These are phyloP conservation scores for Arabis alpina DNA, from an alignment of 345 rosid species.

Conservation along the genomic window DNA sequence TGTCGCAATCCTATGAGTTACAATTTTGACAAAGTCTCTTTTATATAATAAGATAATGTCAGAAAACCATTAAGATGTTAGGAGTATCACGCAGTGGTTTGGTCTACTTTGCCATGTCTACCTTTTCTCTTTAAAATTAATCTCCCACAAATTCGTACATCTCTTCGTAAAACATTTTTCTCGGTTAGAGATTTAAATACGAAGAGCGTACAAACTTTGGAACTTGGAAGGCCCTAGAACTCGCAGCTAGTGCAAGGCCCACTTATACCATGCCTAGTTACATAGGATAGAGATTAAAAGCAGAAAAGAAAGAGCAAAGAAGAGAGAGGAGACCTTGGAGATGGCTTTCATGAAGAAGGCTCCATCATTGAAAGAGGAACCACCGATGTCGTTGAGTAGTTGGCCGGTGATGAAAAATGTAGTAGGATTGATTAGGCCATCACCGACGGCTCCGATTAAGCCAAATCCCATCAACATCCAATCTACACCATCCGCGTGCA, in stretches of 20 bases:
- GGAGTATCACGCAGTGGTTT: not conserved
- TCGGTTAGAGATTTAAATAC: no score
- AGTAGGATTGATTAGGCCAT: slow-evolving; percentile 66
- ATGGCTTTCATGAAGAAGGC: slow-evolving; percentile 46
- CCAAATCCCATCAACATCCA: slow-evolving; percentile 66
- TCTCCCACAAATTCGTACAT: no score
- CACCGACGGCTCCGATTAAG: slow-evolving; percentile 64
- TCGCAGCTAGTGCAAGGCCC: no score
- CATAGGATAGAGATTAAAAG: not conserved
- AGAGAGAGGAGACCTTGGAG: slow-evolving; percentile 49
- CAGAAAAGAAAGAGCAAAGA: not conserved
- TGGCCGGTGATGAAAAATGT: slow-evolving; percentile 48
- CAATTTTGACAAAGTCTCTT: no score
- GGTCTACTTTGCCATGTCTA: not conserved
- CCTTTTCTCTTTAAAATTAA: no score
- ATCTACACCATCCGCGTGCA: slow-evolving; percentile 67
- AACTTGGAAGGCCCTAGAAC: no score
- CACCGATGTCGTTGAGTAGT: slow-evolving; percentile 68
- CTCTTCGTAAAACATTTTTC: no score
- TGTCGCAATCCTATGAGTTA: no score
- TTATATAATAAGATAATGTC: no score
- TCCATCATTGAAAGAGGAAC: slow-evolving; percentile 30
- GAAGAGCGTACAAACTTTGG: no score
- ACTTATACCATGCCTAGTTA: no score
- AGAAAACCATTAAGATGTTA: not conserved